Evolutionary conservation across 768 basidiomycete species (phyloP).

Genomic region (Candolleomyces eurysporus): DNA sequence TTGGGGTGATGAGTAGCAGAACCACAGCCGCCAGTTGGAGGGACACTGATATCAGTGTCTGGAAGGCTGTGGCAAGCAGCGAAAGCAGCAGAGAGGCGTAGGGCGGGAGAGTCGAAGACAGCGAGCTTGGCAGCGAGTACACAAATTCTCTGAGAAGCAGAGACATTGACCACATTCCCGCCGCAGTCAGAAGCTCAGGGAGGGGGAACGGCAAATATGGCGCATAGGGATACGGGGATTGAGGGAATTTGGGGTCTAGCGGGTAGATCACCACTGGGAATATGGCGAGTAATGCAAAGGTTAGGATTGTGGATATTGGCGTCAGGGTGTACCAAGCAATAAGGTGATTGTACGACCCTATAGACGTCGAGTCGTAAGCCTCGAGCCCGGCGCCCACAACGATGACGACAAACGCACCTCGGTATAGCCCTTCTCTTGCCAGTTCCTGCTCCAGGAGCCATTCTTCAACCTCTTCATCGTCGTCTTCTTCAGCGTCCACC

Average conservation of each 20-base stretch:
- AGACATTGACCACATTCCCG: constrained; percentile 59
- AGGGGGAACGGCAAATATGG: constrained; percentile 56
- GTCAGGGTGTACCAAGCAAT: constrained; percentile 57
- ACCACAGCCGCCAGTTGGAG: constrained; percentile 24
- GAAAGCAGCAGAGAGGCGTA: constrained; percentile 39
- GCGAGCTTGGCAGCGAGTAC: constrained; percentile 42
- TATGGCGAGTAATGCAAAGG: constrained; percentile 48
- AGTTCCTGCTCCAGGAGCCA: constrained; percentile 31
- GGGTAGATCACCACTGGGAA: constrained; percentile 53
- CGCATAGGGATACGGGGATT: constrained; percentile 36
- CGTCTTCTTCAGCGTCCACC: constrained; percentile 22
- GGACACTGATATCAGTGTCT: constrained; percentile 50
- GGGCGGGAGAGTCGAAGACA: constrained; percentile 50
- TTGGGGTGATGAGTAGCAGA: constrained; percentile 9
- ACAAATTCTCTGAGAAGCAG: constrained; percentile 49
- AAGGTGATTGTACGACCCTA: constrained; percentile 63
- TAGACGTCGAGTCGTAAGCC: constrained; percentile 6
- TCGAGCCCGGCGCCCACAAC: constrained; percentile 1
- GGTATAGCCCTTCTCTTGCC: constrained; percentile 29
- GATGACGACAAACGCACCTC: constrained; percentile 16
- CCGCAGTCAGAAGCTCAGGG: constrained; percentile 61
- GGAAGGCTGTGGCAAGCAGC: constrained; percentile 28
- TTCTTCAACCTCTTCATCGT: constrained; percentile 36
- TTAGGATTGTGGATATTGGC: constrained; percentile 50
- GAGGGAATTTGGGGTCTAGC: constrained; percentile 19